Evolutionary conservation across 306 rosid species (phyloP).

Genomic region (Cicer chorassanicum): DNA sequence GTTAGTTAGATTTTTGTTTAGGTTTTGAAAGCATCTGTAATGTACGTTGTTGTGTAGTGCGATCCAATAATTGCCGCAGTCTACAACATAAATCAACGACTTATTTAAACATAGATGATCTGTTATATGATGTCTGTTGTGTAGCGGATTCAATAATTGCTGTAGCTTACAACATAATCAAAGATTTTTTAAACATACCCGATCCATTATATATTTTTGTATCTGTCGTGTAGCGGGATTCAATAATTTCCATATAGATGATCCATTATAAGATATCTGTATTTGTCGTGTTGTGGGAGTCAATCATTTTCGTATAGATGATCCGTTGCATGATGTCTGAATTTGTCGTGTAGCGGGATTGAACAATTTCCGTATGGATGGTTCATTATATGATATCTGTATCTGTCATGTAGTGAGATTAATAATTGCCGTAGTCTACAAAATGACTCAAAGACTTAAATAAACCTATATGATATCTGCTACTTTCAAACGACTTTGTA

Average conservation of each 20-base stretch:
- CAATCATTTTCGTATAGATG: not conserved
- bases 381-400: not conserved
- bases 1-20: constrained; percentile 34
- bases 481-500: constrained; percentile 10
- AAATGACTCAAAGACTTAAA: not conserved
- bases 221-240: not conserved
- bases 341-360: not conserved
- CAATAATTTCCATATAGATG: not conserved
- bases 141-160: not conserved
- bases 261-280: not conserved
- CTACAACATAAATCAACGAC: not conserved
- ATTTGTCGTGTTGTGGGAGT: constrained; percentile 7
- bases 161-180: not conserved
- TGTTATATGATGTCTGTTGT: not conserved
- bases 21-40: constrained; percentile 21
- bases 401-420: constrained; percentile 4
- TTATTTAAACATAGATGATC: not conserved
- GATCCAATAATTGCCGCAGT: constrained; percentile 6
- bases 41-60: constrained; percentile 3
- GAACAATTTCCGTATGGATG: not conserved
- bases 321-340: too few species aligned
- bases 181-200: not conserved
- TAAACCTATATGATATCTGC: not conserved
- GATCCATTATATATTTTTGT: not conserved
- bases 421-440: not conserved